phyloP scores from a whole-genome alignment of 257 asterid species.

The Solanum arcanum region DNA sequence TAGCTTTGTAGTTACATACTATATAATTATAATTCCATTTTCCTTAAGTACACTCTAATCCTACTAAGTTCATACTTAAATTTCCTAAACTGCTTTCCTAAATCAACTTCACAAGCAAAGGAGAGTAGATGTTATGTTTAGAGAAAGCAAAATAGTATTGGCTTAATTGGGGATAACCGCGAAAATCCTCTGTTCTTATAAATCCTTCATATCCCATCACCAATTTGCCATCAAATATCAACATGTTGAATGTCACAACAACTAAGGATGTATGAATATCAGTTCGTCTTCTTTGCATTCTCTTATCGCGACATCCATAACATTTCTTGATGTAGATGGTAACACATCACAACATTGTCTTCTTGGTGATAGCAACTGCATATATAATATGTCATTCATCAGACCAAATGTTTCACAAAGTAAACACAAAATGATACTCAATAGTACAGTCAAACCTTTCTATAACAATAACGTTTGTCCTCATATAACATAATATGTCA shows the following conservation, averaged over 20 bases:
- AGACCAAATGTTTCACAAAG: neutral
- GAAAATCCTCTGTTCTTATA: neutral
- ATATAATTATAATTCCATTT: neutral
- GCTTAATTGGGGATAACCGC: neutral
- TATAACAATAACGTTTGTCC: neutral
- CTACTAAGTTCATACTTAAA: neutral
- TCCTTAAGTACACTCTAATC: neutral
- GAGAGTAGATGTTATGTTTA: neutral
- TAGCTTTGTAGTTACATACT: neutral
- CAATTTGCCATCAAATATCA: neutral
- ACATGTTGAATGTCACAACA: neutral
- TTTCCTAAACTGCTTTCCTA: neutral
- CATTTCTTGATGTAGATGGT: neutral
- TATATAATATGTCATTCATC: neutral
- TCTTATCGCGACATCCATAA: neutral
- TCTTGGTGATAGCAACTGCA: neutral
- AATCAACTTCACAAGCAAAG: neutral
- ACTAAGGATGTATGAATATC: neutral
- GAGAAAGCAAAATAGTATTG: neutral
- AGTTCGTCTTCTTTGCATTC: neutral
- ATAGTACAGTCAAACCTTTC: neutral
- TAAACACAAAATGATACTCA: neutral
- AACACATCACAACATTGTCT: neutral
- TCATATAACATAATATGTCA: neutral
- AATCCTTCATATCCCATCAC: neutral